Base-by-base conservation (phyloP, 2,329 filamentous ascomycete species). In the Berkeleyomyces basicola region DNA sequence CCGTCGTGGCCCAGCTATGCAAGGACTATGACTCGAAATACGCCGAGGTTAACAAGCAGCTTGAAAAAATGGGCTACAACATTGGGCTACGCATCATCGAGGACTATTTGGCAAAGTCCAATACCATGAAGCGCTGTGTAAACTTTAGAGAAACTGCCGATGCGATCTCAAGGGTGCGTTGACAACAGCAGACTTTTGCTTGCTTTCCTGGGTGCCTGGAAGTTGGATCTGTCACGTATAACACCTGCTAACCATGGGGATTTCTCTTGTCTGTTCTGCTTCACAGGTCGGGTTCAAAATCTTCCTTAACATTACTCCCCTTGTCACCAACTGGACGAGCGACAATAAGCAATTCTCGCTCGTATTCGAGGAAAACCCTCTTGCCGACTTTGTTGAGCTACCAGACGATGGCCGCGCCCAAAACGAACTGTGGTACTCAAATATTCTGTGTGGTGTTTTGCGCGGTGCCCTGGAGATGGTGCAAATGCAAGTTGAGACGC, bases 61-160 rank as follows among this genome's bases (percentile, higher is more conserved):
- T 99, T 53, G 93, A 99, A 72, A 95, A 92, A 76, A 99, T 99
- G 93, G 93, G 93, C 62, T 96, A 97, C 77, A 97, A 97, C 70
- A 99, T 99, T 67, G 93, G 93, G 37, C 79, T 97, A 70, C 88
- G 93, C 44, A 76, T 99, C 67, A 96, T 99, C 68, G 93, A 99
- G 70, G 93, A 99, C 75, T 99, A 96, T 70, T 83, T 99, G 16
- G 93, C 93, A 69, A 97, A 96, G 74, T 93, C 90, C 4, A 92
- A 90, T 69, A 90, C 88, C 1, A 86, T 86, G 81, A 88, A 90
- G 68, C 82, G 90, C 67, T 99, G 93, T 74, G 80, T 83, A 68
- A 97, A 93, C 76, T 96, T 99, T 71, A 82, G 88, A 64, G 93
- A 99, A 73, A 97, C 93, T 5, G 92, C 93, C 47, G 93, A 99